Evolutionary conservation across 768 basidiomycete genomes (phyloP), one percentile per base, ranked within the genome.

Genomic region (Auricularia cornea): DNA sequence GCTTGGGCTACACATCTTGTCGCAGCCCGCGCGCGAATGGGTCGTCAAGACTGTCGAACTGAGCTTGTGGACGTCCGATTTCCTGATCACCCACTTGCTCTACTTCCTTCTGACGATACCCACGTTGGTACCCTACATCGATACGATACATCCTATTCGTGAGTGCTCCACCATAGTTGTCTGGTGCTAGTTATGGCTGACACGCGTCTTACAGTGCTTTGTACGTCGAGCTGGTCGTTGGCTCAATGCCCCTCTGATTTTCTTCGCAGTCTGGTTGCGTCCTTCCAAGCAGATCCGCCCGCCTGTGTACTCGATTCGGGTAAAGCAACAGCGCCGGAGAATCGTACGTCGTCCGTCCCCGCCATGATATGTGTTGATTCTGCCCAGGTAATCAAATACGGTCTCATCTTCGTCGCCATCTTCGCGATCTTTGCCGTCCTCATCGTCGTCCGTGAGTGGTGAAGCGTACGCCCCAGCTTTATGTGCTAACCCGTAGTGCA

Each of bases 41-140:
- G 84, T 98, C 63, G 95, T 98, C 78, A 99, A 98, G 82, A 92
- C 96, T 64, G 92, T 98, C 67, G 96, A 98, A 77, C 91, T 98
- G 88, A 92, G 92, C 29, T 78, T 98, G 18, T 98, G 96, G 90
- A 89, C 88, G 57, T 95, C 93, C 6, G 97, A 98, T 78, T 97
- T 98, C 80, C 76, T 98, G 48, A 80, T 93, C 59, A 89, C 81
- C 3, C 92, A 93, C 70, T 76, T 98, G 63, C 81, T 98, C 12
- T 78, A 98, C 67, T 84, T 97, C 73, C 85, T 97, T 69, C 77
- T 98, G 74, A 91, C 93, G 6, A 86, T 87, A 18, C 90, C 92
- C 0, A 80, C 89, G 64, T 73, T 96, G 68, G 86, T 98, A 61
- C 97, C 97, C 0, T 95, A 87, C 74, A 75, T 88, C 66, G 94